Base-by-base conservation (phyloP, 169 alveolate species). In the Amoebophrya sp. region DNA sequence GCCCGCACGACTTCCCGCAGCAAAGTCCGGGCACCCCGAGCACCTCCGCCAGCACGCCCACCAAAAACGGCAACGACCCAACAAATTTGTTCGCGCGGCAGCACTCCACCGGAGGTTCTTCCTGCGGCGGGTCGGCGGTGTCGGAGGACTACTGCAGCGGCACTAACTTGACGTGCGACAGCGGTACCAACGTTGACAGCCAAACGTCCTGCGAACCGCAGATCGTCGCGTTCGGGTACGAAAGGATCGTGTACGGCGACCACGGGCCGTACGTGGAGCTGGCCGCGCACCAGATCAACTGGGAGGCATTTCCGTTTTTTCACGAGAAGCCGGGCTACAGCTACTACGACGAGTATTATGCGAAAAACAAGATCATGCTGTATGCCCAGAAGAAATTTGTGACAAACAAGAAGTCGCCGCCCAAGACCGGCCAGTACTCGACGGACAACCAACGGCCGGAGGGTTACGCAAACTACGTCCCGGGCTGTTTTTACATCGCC, bases 261-360 rank as follows among this genome's bases (percentile, higher is more conserved):
- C 89, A 77, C 89, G 89, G 89, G 14, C 89, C 89, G 40, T 77
- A 77, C 23, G 89, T 77, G 40, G 89, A 77, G 89, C 89, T 77
- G 40, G 18, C 39, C 40, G 40, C 18, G 14, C 12, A 77, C 40
- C 89, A 77, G n/a, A 18, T 77, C 25, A 2, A n/a, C 25, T 77
- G 39, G 40, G 40, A 77, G 39, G 39, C 89, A 0, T 77, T 23
- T 23, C 89, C 89, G 25, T 32, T 14, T n/a, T 77, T 77, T 18
- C n/a, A 0, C 25, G 89, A 77, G 40, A 77, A 77, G 35, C 83
- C 83, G 83, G 35, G 18, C 35, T 66, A 66, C 35, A 12, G 35
- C 35, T 66, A 66, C 83, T 66, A 66, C 83, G 83, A 66, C 83
- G 83, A 66, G 83, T 66, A 66, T 25, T 66, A 25, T 25, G 83